Percentiles rank a stretch among this genome's conserved stretches.
Conservation (phyloP, 2,329 filamentous ascomycete genomes). For the Thelonectria blattea region DNA sequence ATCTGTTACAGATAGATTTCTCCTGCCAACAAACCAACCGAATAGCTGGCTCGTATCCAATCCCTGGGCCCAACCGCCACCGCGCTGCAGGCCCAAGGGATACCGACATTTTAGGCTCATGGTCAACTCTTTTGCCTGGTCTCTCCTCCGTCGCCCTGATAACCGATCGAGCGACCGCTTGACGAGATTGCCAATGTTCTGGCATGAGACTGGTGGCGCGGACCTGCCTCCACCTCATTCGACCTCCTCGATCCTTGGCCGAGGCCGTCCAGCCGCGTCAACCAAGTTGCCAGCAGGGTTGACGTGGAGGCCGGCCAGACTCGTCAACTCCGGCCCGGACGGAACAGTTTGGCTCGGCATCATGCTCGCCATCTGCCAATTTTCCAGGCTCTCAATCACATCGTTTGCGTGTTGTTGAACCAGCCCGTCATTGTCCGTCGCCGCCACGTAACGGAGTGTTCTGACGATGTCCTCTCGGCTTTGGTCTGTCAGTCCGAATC, state of each 20-base stretch:
- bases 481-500: slow-evolving; percentile 60
- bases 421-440: slow-evolving; percentile 71
- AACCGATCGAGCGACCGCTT: slow-evolving; percentile 25
- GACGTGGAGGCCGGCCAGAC: slow-evolving; percentile 48
- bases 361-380: slow-evolving; percentile 62
- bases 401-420: slow-evolving; percentile 71
- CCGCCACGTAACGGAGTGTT: slow-evolving; percentile 67
- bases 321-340: slow-evolving; percentile 37
- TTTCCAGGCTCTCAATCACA: slow-evolving; percentile 70
- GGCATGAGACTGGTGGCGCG: slow-evolving; percentile 24
- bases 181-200: slow-evolving; percentile 37
- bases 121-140: slow-evolving; percentile 7
- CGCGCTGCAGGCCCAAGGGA: slow-evolving; percentile 23
- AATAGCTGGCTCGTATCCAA: slow-evolving; percentile 14
- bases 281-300: slow-evolving; percentile 37
- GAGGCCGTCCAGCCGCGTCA: slow-evolving; percentile 36
- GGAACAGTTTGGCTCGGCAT: slow-evolving; percentile 45
- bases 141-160: slow-evolving; percentile 14
- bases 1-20: slow-evolving; percentile 17
- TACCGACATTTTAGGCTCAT: slow-evolving; percentile 11
- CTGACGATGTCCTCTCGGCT: slow-evolving; percentile 67
- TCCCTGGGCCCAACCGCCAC: slow-evolving; percentile 24
- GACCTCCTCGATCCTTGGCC: slow-evolving; percentile 65
- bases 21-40: slow-evolving; percentile 3
- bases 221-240: slow-evolving; percentile 49